Base-by-base conservation (phyloP, 352 stramenopile genomes). In the Blastocystis hominis region DNA sequence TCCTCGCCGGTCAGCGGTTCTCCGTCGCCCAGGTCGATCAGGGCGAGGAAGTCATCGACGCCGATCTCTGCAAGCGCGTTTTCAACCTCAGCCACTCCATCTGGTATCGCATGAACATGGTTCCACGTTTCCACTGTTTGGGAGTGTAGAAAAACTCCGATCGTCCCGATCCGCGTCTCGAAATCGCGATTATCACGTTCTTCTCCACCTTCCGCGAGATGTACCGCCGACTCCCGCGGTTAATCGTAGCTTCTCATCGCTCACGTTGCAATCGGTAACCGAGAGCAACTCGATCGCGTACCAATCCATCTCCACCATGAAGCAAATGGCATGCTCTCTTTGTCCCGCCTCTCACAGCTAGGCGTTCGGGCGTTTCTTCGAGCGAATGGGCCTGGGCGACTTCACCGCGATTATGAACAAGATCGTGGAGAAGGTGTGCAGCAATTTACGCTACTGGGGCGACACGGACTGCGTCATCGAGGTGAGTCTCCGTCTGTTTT, bases 1-100 rank as follows among this genome's bases (percentile, higher is more conserved):
- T 46, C 17, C 72, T 87, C 15, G 46, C 55, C 10, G 40, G 44
- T 0, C 77, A 77, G 34, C 55, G 64, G 38, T 87, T 87, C 77
- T 61, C 62, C 38, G 24, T 30, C n/a, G 62, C 34, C 30, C 77
- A 87, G 47, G 61, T 87, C 24, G 77, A 87, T 36, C 17, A 6
- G 17, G 66, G 47, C 36, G 62, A 87, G 55, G 62, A 87, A 44
- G 30, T 47, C 30, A 34, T 87, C 1, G 77, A 87, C 44, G 77
- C 77, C n/a, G 77, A 87, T 15, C 53, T 75, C 0, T 62, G 56
- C 36, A 87, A 87, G n/a, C 77, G 77, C n/a, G 77, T 87, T 10
- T 87, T 87, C 36, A 38, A 40, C 20, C 53, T 87, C 10, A 63
- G 38, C 38, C 62, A 75, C 55, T 75, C 38, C 13, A 61, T 87